These are phyloP conservation scores for Tricholoma sp. DNA, from an alignment of 768 basidiomycete species.

Conservation along the genomic window DNA sequence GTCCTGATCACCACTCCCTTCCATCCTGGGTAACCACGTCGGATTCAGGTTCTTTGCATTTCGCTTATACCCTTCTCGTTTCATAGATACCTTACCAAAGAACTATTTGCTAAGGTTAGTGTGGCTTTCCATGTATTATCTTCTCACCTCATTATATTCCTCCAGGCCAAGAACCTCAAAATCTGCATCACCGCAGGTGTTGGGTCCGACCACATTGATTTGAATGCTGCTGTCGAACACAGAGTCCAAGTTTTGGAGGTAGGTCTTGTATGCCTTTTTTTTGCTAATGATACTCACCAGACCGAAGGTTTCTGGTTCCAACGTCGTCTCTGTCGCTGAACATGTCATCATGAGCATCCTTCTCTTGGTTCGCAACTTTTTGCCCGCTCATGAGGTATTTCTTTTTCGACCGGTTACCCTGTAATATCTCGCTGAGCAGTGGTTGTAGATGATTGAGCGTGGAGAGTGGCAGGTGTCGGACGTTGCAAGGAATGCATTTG, in stretches of 20 bases:
- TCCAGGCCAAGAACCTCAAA: constrained; percentile 83
- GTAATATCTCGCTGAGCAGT: neutral
- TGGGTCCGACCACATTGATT: constrained; percentile 86
- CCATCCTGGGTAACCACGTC: constrained; percentile 56
- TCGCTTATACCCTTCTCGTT: neutral
- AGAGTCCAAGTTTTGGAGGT: constrained; percentile 77
- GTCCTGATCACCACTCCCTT: constrained; percentile 81
- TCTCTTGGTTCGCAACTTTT: constrained; percentile 85
- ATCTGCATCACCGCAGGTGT: constrained; percentile 89
- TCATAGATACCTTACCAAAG: constrained; percentile 64
- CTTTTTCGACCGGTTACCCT: neutral
- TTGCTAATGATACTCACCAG: constrained; percentile 6
- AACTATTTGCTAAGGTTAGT: constrained; percentile 60
- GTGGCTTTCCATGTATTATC: neutral
- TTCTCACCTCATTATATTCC: constrained; percentile 1
- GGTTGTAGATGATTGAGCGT: constrained; percentile 64
- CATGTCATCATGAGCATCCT: constrained; percentile 91
- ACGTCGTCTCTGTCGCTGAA: constrained; percentile 89
- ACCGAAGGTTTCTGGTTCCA: constrained; percentile 74
- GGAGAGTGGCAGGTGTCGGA: constrained; percentile 88
- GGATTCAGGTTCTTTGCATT: neutral
- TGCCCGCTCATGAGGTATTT: constrained; percentile 76
- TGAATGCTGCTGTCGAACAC: constrained; percentile 80
- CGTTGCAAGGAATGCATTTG: constrained; percentile 78
- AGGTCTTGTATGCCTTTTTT: neutral